Evolutionary conservation across 2,329 filamentous ascomycete species (phyloP), one percentile per base, ranked within the genome.

Genomic region (Talaromyces sp.): DNA sequence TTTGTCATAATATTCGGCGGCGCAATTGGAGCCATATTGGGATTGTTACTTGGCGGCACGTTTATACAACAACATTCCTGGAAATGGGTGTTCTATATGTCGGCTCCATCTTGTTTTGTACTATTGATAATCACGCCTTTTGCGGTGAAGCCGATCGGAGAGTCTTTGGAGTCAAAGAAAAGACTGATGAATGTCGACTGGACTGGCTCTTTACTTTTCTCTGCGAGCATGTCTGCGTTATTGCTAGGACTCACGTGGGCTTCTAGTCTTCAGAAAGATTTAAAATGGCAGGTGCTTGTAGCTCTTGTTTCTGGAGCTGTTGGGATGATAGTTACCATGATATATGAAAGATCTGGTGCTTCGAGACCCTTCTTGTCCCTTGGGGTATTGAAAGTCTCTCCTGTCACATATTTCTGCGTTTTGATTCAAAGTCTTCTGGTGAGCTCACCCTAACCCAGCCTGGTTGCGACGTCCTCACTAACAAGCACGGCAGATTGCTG

Each of bases 61-160:
- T 55, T 61, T 1, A 33, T 64, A 9, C 16, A 58, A 16, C 42
- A 61, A 40, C 16, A 11, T 14, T 33, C 31, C n/a, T 64, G 62
- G 62, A 48, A 40, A 54, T 64, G 62, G 62, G 42, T 64, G 18
- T 61, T 61, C 39, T 64, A 64, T 46, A 61, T 64, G 2, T 54
- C 62, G 12, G 35, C 46, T 9, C 62, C 62, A 14, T 59, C 61
- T 31, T 64, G 62, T 18, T 37, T 59, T 6, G 1, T 57, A 3
- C 42, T 64, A 11, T 40, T 61, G 1, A 9, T 55, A 3, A 12
- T 35, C 14, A 55, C 48, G 3, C 62, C 58, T 8, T 58, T 64
- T 21, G 28, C 55, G 5, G 44, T 64, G 5, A 25, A 25, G 42
- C 62, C 62, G 1, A 16, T 64, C 35, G 62, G 55, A 12, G 58